Conservation (phyloP, 257 asterid species). For the Leonotis leonurus region DNA sequence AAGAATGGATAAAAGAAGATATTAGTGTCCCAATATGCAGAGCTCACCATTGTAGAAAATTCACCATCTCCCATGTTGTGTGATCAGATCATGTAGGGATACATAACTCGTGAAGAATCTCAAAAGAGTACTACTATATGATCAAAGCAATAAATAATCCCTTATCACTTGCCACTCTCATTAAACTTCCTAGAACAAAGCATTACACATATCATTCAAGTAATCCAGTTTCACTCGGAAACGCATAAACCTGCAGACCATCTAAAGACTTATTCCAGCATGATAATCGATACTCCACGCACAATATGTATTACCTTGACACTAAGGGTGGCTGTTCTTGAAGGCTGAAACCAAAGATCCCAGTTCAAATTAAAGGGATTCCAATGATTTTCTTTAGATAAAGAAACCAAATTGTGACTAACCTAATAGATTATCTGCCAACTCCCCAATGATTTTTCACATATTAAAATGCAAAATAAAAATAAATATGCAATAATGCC, state of each 20-base stretch:
- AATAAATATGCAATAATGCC: background rate
- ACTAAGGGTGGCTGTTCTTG: background rate
- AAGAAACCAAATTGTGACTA: background rate
- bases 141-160: background rate
- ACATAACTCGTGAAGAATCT: background rate
- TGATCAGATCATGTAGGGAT: background rate
- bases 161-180: background rate
- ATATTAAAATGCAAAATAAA: background rate
- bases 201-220: background rate
- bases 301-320: background rate
- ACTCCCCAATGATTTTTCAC: background rate
- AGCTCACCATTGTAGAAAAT: background rate
- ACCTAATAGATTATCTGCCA: background rate
- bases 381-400: background rate
- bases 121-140: background rate
- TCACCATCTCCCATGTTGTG: background rate
- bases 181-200: background rate
- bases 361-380: background rate
- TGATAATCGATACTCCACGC: background rate
- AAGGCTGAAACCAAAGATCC: background rate
- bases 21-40: background rate
- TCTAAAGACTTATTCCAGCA: background rate
- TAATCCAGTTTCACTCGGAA: background rate
- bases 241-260: background rate
- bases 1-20: background rate